phyloP scores from a whole-genome alignment of 805 yeast genomes.

The Candida adriatica region DNA sequence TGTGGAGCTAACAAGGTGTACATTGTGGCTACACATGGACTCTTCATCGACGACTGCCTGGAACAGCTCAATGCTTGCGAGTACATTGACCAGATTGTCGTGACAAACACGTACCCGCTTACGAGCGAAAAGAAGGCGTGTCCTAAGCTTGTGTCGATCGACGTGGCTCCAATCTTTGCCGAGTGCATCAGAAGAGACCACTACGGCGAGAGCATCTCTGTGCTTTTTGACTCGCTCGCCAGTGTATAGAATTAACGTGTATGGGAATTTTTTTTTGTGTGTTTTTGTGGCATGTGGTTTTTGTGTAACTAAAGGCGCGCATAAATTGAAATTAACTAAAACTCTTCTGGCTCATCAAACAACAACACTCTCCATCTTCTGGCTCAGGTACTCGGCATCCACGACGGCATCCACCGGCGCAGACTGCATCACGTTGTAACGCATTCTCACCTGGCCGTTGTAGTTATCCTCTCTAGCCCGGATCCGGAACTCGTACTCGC shows the following conservation, averaged over 20 bases:
- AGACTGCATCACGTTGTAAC: conserved; percentile 60
- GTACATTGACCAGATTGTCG: conserved; percentile 86
- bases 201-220: conserved; percentile 94
- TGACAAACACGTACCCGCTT: conserved; percentile 94
- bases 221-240: conserved; percentile 82
- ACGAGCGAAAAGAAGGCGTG: conserved; percentile 51
- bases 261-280: no score
- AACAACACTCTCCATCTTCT: conserved; percentile 22
- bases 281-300: no score
- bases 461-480: conserved; percentile 81
- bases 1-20: conserved; percentile 94
- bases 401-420: conserved; percentile 46
- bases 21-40: conserved; percentile 93
- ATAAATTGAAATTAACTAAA: no score
- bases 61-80: conserved; percentile 71
- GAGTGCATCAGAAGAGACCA: conserved; percentile 99
- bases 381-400: conserved; percentile 54
- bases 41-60: conserved; percentile 81
- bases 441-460: conserved; percentile 67
- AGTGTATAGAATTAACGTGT: no score
- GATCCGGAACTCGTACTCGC: conserved; percentile 67
- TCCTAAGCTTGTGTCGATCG: conserved; percentile 77
- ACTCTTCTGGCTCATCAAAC: conserved; percentile 7
- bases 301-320: no score
- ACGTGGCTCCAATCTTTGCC: conserved; percentile 91